Evolutionary conservation across 2,329 filamentous ascomycete species (phyloP).

Genomic region (Alternaria atra): DNA sequence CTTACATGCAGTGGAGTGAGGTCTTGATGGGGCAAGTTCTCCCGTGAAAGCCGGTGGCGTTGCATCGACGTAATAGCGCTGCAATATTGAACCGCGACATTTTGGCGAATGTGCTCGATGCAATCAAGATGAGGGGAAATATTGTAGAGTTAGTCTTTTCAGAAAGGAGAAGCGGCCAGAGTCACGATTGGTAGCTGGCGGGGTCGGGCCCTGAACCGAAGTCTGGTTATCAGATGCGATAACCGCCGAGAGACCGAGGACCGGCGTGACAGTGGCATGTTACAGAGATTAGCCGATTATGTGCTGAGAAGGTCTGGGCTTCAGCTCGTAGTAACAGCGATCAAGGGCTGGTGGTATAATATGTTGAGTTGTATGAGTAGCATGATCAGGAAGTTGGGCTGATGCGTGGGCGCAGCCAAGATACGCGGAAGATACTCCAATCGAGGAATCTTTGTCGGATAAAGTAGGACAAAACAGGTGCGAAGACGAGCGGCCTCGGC

Average conservation of each 20-base stretch:
- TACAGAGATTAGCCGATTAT: conserved; percentile 10
- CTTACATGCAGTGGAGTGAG: neutral
- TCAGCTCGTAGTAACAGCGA: neutral
- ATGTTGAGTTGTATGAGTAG: neutral
- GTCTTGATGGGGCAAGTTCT: neutral
- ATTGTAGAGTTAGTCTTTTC: neutral
- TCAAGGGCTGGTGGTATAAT: conserved; percentile 2
- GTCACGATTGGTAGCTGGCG: neutral
- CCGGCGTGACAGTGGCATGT: conserved; percentile 9
- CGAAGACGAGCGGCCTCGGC: conserved; percentile 12
- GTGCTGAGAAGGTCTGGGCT: conserved; percentile 8
- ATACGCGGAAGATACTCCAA: neutral
- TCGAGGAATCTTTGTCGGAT: conserved; percentile 8
- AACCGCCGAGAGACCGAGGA: conserved; percentile 7
- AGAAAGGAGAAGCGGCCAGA: neutral
- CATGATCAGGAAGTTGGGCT: conserved; percentile 7
- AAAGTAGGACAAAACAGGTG: conserved; percentile 13
- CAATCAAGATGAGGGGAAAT: conserved; percentile 8
- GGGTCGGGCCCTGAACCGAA: neutral
- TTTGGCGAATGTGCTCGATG: neutral
- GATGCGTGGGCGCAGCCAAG: neutral
- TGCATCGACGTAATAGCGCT: conserved; percentile 14
- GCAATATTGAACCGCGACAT: neutral
- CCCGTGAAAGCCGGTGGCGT: conserved; percentile 5
- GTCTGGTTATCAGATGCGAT: conserved; percentile 23